Evolutionary conservation across 192 early-diverging fungal species (phyloP), one percentile per base, ranked within the genome.

Genomic region (Mortierella alpina): DNA sequence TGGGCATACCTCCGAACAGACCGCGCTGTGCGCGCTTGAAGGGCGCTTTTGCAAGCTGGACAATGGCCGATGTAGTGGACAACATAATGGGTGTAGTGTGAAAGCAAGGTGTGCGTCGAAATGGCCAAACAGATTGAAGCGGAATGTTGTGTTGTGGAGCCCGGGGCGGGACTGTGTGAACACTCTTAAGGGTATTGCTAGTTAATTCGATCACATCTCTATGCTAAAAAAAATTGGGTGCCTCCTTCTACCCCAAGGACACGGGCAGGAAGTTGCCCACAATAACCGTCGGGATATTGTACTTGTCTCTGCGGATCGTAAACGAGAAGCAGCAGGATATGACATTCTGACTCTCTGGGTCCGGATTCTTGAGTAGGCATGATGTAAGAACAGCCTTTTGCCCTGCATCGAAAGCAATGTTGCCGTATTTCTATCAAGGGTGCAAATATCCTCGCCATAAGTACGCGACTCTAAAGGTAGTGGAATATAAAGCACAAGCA

Each of bases 341-440:
- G 4, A 85, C 85, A 57, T 68, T 86, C 45, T 82, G 84, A 57
- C 72, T 85, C 31, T 86, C 83, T 17, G 72, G 86, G 47, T 90
- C 85, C 0, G 87, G 87, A 63, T 90, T 87, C 51, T 88, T 85
- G 71, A 98, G 84, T 57, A 98, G 85, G 59, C 97, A 98, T 10
- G 94, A 94, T 12, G 97, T 98, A 70, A 98, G 82, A 4, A 98
- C 96, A 0, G 97, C 97, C 81, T 98, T 98, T 84, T 98, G 97
- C 7, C 93, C 92, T 11, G 95, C 92, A 85, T 98, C 96, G 82
- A 98, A 98, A 4, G 97, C 96, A 75, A 98, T 97, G 63, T 96
- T 96, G 23, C 97, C 96, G 72, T 98, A 98, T 87, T 97, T 98
- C 84, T 89, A 56, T 60, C 31, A 31, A 2, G 31, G 44, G 11